These are phyloP conservation scores for Salix dunnii DNA, from an alignment of 345 rosid species.

Conservation along the genomic window DNA sequence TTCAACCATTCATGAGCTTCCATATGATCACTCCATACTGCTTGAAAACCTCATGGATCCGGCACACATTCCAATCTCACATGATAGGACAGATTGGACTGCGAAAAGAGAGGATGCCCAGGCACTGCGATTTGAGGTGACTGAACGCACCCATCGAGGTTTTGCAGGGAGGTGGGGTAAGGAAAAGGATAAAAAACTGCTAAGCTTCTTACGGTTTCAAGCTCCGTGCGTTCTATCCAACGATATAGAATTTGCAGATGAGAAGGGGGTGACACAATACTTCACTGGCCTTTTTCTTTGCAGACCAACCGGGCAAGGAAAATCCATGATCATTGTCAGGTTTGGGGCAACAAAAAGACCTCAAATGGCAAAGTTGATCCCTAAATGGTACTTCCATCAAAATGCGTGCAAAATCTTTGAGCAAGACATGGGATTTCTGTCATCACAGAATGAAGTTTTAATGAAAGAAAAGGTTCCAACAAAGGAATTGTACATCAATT, in stretches of 20 bases:
- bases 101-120: conserved; percentile 90
- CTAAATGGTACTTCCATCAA: conserved; percentile 85
- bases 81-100: conserved; percentile 79
- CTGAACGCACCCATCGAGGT: conserved; percentile 66
- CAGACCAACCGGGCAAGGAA: conserved; percentile 94
- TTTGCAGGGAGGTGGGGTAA: conserved; percentile 90
- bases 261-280: conserved; percentile 69
- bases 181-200: conserved; percentile 50
- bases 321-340: conserved; percentile 87
- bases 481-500: conserved; percentile 63
- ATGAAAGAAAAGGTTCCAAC: conserved; percentile 85
- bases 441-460: conserved; percentile 80
- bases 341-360: conserved; percentile 71
- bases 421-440: conserved; percentile 93
- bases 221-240: conserved; percentile 86
- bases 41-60: conserved; percentile 98
- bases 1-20: conserved; percentile 81
- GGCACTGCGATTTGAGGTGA: conserved; percentile 66
- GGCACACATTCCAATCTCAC: conserved; percentile 90
- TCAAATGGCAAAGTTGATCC: conserved; percentile 46
- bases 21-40: conserved; percentile 91
- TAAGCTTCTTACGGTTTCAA: conserved; percentile 59
- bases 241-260: conserved; percentile 52
- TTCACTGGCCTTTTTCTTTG: conserved; percentile 79
- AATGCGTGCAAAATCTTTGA: conserved; percentile 81